Percentiles rank a stretch among this genome's conserved stretches.
Conservation (phyloP, 78 protist species). For the Dictyostelium purpureum region DNA sequence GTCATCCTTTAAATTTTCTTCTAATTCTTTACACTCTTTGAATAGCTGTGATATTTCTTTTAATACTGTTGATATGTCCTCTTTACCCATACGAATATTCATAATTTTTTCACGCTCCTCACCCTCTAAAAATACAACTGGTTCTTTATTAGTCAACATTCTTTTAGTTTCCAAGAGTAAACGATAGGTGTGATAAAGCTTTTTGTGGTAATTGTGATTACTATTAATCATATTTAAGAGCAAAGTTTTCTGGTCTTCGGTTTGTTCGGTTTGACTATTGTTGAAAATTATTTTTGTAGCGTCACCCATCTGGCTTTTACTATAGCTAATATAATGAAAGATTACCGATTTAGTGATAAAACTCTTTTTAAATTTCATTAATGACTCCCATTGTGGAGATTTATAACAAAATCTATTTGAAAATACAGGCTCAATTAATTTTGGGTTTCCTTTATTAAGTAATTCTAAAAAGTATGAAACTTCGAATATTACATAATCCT, state of each 20-base stretch:
- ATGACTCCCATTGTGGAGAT: slow-evolving; percentile 11
- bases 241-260: background rate
- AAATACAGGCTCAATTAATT: slow-evolving; percentile 56
- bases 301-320: slow-evolving; percentile 49
- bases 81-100: slow-evolving; percentile 47
- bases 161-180: slow-evolving; percentile 21
- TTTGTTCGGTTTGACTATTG: background rate
- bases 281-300: slow-evolving; percentile 1
- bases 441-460: slow-evolving; percentile 63
- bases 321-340: slow-evolving; percentile 38
- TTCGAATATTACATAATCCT: slow-evolving; percentile 51
- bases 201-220: slow-evolving; percentile 46
- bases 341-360: slow-evolving; percentile 40
- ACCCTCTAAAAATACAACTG: slow-evolving; percentile 32
- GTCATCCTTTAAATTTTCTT: background rate
- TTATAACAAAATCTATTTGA: slow-evolving; percentile 8
- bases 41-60: slow-evolving; percentile 6
- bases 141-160: slow-evolving; percentile 24
- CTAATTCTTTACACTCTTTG: background rate
- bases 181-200: slow-evolving; percentile 59
- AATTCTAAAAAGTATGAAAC: slow-evolving; percentile 23
- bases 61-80: background rate
- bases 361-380: background rate
- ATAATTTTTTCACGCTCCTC: slow-evolving; percentile 41
- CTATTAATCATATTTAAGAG: background rate